Evolutionary conservation across 164 flowering plant species (phyloP).

Genomic region (Malania oleifera): DNA sequence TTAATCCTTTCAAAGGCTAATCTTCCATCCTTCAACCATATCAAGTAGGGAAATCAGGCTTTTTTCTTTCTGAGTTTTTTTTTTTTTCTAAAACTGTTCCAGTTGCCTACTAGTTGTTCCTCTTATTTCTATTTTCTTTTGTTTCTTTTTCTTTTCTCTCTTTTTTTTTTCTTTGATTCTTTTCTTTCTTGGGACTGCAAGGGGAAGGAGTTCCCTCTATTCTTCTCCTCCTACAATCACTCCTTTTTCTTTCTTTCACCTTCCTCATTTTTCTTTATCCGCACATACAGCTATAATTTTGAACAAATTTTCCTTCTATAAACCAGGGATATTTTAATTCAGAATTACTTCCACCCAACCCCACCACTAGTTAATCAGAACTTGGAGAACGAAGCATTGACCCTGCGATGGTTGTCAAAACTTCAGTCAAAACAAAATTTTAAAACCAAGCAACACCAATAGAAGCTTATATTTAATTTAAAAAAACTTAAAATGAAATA

Average conservation of each 20-base stretch:
- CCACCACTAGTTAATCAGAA: constrained; percentile 18
- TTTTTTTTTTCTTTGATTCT: neutral
- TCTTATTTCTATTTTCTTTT: neutral
- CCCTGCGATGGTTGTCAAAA: constrained; percentile 38
- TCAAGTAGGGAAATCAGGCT: too few relatives aligned
- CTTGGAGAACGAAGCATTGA: constrained; percentile 20
- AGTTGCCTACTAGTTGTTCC: neutral
- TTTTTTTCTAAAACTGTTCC: neutral
- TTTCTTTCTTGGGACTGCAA: neutral
- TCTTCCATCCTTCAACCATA: too few relatives aligned
- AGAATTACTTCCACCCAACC: too few relatives aligned
- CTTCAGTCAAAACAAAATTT: constrained; percentile 21
- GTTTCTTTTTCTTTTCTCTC: neutral
- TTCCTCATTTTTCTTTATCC: too few relatives aligned
- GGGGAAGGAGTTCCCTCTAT: too few relatives aligned
- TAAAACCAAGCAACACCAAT: neutral
- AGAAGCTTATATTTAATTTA: neutral
- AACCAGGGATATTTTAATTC: neutral
- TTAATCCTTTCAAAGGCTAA: too few relatives aligned
- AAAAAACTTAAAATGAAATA: too few relatives aligned
- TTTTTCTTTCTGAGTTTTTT: constrained; percentile 1
- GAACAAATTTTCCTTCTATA: neutral
- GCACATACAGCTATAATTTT: too few relatives aligned
- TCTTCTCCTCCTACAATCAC: too few relatives aligned
- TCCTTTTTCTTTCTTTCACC: too few relatives aligned